Conservation (phyloP, 1,284 basidiomycete species). For the Calocybe gambosa region DNA sequence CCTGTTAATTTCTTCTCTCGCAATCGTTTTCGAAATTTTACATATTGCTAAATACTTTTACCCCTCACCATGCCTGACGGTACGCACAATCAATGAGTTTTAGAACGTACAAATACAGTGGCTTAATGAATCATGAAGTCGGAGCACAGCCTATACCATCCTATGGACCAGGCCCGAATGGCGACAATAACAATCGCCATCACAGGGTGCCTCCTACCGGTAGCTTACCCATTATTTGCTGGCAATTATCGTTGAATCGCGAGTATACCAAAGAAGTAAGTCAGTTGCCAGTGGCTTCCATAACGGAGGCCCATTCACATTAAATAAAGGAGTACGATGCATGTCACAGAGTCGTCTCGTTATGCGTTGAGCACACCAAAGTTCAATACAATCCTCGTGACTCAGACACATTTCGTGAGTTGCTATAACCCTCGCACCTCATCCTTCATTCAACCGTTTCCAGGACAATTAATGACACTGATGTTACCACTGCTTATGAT, state of each 20-base stretch:
- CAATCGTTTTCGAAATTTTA: not conserved
- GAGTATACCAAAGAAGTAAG: conserved; percentile 61
- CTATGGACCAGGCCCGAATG: not conserved
- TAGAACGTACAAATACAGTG: not conserved
- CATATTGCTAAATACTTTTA: not conserved
- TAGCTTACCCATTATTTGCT: conserved; percentile 64
- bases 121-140: conserved; percentile 1
- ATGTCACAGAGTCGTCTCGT: conserved; percentile 49
- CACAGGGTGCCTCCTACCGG: conserved; percentile 12
- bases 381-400: conserved; percentile 48
- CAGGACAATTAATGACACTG: conserved; percentile 63
- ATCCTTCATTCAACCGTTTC: not conserved
- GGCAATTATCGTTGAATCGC: conserved; percentile 71
- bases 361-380: conserved; percentile 50
- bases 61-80: conserved; percentile 6
- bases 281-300: not conserved
- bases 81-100: conserved; percentile 1
- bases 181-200: conserved; percentile 1
- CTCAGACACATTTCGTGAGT: conserved; percentile 61
- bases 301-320: not conserved
- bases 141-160: conserved; percentile 8
- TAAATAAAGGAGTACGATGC: conserved; percentile 57
- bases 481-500: conserved; percentile 80
- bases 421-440: not conserved
- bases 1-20: not conserved